phyloP scores from a whole-genome alignment of 2,329 filamentous ascomycete genomes.

The Pseudogymnoascus sp. region DNA sequence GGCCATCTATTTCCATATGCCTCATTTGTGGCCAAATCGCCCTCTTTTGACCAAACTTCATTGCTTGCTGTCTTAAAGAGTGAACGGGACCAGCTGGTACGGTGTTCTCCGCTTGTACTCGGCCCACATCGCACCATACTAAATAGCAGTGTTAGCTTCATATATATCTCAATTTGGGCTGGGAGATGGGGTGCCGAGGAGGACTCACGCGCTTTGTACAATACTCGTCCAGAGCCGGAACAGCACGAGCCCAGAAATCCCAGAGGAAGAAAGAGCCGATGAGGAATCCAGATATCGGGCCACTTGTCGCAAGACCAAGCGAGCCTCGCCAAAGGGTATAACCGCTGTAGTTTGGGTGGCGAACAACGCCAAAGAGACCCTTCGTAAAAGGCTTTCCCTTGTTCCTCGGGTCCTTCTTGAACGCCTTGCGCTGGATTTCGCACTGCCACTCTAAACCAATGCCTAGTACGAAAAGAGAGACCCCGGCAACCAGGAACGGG shows the following conservation, averaged over 20 bases:
- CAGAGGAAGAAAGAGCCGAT: constrained; percentile 34
- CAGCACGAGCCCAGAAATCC: constrained; percentile 36
- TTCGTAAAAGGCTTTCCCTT: constrained; percentile 43
- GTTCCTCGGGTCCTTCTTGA: constrained; percentile 43
- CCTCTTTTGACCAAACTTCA: too few species aligned
- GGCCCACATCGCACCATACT: constrained; percentile 34
- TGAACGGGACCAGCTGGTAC: constrained; percentile 31
- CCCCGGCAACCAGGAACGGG: constrained; percentile 38
- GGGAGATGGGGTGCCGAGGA: background rate
- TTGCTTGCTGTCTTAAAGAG: too few species aligned
- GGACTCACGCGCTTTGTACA: constrained; percentile 33
- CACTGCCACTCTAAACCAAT: constrained; percentile 45
- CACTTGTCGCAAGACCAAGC: constrained; percentile 40
- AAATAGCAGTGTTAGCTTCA: background rate
- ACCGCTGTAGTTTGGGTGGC: constrained; percentile 47
- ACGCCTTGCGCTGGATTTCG: constrained; percentile 47
- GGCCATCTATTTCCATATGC: too few species aligned
- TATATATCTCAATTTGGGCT: too few species aligned
- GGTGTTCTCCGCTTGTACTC: constrained; percentile 32
- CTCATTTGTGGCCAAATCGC: too few species aligned
- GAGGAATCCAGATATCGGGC: constrained; percentile 35
- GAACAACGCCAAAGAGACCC: constrained; percentile 40
- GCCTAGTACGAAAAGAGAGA: constrained; percentile 42
- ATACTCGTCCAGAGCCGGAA: constrained; percentile 43
- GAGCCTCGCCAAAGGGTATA: constrained; percentile 43